Conservation (phyloP, 371 early-diverging fungal species). For the Mortierella sp. region DNA sequence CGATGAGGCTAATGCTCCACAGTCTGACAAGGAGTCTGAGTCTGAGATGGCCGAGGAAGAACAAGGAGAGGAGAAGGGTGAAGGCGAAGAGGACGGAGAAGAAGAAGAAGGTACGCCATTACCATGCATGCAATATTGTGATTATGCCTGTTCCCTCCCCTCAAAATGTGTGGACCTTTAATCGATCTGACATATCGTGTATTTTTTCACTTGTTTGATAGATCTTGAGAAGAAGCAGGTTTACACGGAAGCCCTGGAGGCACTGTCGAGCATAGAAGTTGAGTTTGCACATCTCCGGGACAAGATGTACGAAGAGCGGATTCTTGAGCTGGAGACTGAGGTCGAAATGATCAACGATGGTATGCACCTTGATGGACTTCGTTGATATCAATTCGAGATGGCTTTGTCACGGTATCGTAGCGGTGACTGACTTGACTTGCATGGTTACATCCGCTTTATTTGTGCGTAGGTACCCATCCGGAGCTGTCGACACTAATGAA, state of each 20-base stretch:
- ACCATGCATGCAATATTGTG: background rate
- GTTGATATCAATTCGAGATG: background rate
- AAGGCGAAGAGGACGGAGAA: constrained; percentile 31
- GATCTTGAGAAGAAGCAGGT: constrained; percentile 46
- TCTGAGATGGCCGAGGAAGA: constrained; percentile 37
- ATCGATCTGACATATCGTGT: background rate
- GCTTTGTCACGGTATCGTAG: background rate
- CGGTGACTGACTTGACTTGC: background rate
- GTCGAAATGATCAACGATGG: constrained; percentile 72
- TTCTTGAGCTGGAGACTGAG: constrained; percentile 70
- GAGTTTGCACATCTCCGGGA: constrained; percentile 65
- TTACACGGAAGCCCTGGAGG: constrained; percentile 62
- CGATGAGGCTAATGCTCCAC: constrained; percentile 14
- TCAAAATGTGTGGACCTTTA: background rate
- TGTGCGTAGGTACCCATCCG: constrained; percentile 50
- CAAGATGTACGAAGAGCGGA: constrained; percentile 73
- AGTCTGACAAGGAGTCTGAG: constrained; percentile 34
- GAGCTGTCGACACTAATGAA: constrained; percentile 68
- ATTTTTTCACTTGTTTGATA: background rate
- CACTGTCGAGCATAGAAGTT: constrained; percentile 63
- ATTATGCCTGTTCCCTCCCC: too few relatives aligned
- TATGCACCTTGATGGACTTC: constrained; percentile 16
- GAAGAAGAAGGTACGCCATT: constrained; percentile 30
- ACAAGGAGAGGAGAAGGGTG: constrained; percentile 17
- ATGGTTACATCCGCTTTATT: background rate